A percentile compares a stretch with the other conserved stretches of the same genome.
Conservation (phyloP, 345 rosid species). For the Eutrema japonicum region DNA sequence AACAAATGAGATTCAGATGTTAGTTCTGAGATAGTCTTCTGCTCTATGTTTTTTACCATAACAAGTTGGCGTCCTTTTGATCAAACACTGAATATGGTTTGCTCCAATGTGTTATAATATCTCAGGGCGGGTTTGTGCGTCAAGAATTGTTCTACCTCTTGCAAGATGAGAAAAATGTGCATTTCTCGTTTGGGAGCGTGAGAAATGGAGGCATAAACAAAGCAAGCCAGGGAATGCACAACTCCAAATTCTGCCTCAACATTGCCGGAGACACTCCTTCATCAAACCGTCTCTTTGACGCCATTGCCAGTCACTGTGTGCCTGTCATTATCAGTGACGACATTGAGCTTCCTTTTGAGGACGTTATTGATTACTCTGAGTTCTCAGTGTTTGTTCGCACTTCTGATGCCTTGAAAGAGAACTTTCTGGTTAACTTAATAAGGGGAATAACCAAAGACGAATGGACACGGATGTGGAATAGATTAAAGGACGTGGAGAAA, state of each 20-base stretch:
- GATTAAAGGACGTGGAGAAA: constrained; percentile 65
- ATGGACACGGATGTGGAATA: constrained; percentile 83
- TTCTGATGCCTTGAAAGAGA: constrained; percentile 74
- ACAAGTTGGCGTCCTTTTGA: too few species aligned
- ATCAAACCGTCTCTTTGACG: constrained; percentile 92
- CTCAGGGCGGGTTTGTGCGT: constrained; percentile 86
- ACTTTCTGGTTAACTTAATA: constrained; percentile 65
- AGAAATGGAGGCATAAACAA: constrained; percentile 69
- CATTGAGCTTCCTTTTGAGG: constrained; percentile 95
- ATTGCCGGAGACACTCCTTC: constrained; percentile 99
- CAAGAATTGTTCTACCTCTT: constrained; percentile 86
- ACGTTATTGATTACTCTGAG: constrained; percentile 84
- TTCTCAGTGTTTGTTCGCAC: constrained; percentile 89
- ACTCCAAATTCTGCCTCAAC: constrained; percentile 94
- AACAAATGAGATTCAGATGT: not conserved
- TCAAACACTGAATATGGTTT: not conserved
- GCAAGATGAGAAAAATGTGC: constrained; percentile 88
- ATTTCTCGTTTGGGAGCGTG: constrained; percentile 91
- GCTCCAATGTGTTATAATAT: constrained; percentile 15
- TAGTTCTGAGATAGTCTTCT: too few species aligned
- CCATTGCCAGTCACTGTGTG: constrained; percentile 95
- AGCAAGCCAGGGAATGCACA: constrained; percentile 84
- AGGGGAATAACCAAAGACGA: constrained; percentile 70
- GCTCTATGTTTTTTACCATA: too few species aligned
- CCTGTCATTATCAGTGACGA: constrained; percentile 96